Evolutionary conservation across 345 rosid species (phyloP), one percentile per base, ranked within the genome.

Genomic region (Citrus inodora): DNA sequence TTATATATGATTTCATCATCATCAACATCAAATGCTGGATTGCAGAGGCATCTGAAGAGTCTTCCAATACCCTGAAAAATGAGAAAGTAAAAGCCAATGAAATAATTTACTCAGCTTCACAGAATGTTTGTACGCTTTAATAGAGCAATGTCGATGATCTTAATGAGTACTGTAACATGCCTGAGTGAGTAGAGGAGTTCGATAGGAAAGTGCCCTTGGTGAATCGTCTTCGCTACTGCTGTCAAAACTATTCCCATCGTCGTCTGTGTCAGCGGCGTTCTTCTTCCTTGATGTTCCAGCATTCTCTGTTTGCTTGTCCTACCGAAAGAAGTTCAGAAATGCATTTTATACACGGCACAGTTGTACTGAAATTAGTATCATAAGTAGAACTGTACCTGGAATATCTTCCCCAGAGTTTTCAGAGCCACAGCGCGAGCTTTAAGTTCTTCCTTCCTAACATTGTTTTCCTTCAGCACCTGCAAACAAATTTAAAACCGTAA

Each of bases 31-130:
- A 91, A 93, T 72, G 99, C 98, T 30, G 98, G 99, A 83, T 89
- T 95, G 79, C 97, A 95, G 28, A 93, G 92, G 89, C 99, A 95
- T 87, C 98, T 95, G 89, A 93, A 95, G 24, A 95, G 91, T 88
- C 96, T 90, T 28, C 98, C 99, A 69, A 95, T 91, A 7, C 99
- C 98, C 97, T 95, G 92, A 78, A 37, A 55, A 1, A 30, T 10
- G 6, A 73, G 19, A 33, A 76, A 80, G 11, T 28, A 61, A 27
- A 56, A 10, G 24, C 35, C 22, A 46, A 7, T 16, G 6, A 16
- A 68, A 32, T 72, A 35, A 35, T 66, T 21, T 14, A 66, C 4
- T 21, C 5, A 21, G 27, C 40, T 64, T 6, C 9, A 11, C 37
- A 24, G 46, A 24, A 33, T 35, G 10, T 37, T 24, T 66, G 70